Evolutionary conservation across 805 yeast species (phyloP).

Genomic region (Kazachstania africana): DNA sequence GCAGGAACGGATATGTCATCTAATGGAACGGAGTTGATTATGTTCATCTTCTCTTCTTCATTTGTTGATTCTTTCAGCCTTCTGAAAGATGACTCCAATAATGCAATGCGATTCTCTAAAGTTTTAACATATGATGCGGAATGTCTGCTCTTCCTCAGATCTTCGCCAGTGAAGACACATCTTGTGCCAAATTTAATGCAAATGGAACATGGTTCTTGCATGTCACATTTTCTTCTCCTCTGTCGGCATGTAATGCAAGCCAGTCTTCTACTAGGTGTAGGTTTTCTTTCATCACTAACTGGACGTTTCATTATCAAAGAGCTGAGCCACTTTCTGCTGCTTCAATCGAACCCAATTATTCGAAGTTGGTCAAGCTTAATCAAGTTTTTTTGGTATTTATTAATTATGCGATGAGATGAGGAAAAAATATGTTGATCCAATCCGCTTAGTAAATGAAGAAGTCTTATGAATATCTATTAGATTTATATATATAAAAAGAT

Average conservation of each 20-base stretch:
- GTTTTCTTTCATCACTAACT: too few relatives aligned
- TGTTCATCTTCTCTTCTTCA: slow-evolving; percentile 4
- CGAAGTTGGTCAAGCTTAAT: too few relatives aligned
- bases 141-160: slow-evolving; percentile 36
- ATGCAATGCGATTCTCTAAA: slow-evolving; percentile 23
- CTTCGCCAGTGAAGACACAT: slow-evolving; percentile 33
- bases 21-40: slow-evolving; percentile 3
- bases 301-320: too few relatives aligned
- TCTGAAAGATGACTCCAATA: slow-evolving; percentile 10
- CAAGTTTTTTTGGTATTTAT: too few relatives aligned
- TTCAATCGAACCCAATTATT: too few relatives aligned
- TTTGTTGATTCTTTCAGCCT: slow-evolving; percentile 5
- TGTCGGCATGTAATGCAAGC: slow-evolving; percentile 18
- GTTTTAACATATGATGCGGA: slow-evolving; percentile 34
- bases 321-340: too few relatives aligned
- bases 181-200: slow-evolving; percentile 33
- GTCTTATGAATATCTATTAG: too few relatives aligned
- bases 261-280: slow-evolving; percentile 3
- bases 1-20: slow-evolving; percentile 2
- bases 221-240: slow-evolving; percentile 33
- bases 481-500: too few relatives aligned
- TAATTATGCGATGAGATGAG: too few relatives aligned
- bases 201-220: slow-evolving; percentile 34
- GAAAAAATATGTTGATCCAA: too few relatives aligned
- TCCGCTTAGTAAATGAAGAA: too few relatives aligned